These are phyloP conservation scores for Metarhizium guizhouense DNA, from an alignment of 2,329 filamentous ascomycete genomes.

Conservation along the genomic window DNA sequence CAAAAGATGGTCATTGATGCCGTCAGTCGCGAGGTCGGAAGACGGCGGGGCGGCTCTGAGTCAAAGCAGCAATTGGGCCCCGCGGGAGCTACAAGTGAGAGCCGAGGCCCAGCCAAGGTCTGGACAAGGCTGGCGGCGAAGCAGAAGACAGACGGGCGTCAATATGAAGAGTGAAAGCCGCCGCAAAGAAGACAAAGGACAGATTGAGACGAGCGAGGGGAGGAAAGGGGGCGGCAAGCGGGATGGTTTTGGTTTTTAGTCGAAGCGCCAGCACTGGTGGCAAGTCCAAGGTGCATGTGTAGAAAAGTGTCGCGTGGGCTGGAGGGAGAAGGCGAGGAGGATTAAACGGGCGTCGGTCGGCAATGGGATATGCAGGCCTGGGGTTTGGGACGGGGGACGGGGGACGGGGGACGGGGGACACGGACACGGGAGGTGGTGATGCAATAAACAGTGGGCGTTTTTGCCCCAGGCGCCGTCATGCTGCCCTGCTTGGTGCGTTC, in stretches of 20 bases:
- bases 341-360: not conserved
- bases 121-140: not conserved
- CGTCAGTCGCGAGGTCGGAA: slow-evolving; percentile 8
- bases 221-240: not conserved
- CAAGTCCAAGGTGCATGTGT: not conserved
- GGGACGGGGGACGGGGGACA: too few species aligned
- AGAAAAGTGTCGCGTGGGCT: not conserved
- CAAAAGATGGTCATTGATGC: slow-evolving; percentile 1
- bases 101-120: slow-evolving; percentile 6
- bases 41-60: slow-evolving; percentile 12
- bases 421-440: not conserved
- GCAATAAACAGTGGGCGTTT: not conserved
- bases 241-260: not conserved
- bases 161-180: not conserved
- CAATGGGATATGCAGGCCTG: not conserved
- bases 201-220: not conserved
- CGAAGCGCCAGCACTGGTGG: not conserved
- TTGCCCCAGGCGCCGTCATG: not conserved
- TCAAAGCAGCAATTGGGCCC: slow-evolving; percentile 14
- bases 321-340: not conserved
- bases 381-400: too few species aligned
- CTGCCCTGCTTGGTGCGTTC: not conserved
- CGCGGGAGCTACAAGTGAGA: slow-evolving; percentile 10
- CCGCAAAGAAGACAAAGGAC: not conserved
- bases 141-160: not conserved